phyloP scores from a whole-genome alignment of 371 early-diverging fungal species.

The Apophysomyces elegans region DNA sequence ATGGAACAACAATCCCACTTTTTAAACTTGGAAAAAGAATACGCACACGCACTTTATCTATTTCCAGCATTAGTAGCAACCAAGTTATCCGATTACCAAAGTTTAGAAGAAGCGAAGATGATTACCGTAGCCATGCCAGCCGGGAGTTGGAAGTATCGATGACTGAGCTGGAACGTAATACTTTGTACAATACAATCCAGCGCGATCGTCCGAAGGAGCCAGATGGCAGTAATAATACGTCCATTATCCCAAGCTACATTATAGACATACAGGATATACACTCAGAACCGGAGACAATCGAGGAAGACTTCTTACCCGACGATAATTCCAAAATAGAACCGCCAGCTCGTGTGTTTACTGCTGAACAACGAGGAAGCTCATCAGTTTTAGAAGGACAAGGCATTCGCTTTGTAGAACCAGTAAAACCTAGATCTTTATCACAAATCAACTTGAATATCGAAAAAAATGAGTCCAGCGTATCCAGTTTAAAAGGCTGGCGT shows the following conservation, averaged over 20 bases:
- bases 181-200: slow-evolving; percentile 34
- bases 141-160: slow-evolving; percentile 17
- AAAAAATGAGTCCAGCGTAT: slow-evolving; percentile 39
- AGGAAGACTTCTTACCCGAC: slow-evolving; percentile 40
- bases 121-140: slow-evolving; percentile 21
- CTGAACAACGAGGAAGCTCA: slow-evolving; percentile 16
- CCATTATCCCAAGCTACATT: background rate
- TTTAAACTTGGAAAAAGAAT: slow-evolving; percentile 60
- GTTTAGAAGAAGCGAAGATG: slow-evolving; percentile 26
- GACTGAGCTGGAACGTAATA: slow-evolving; percentile 41
- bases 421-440: slow-evolving; percentile 27
- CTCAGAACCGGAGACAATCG: slow-evolving; percentile 23
- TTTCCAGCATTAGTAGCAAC: slow-evolving; percentile 36
- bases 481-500: slow-evolving; percentile 38
- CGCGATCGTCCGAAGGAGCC: slow-evolving; percentile 15
- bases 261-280: slow-evolving; percentile 14
- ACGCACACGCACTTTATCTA: slow-evolving; percentile 44
- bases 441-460: slow-evolving; percentile 27
- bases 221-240: slow-evolving; percentile 4
- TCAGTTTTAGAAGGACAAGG: slow-evolving; percentile 29
- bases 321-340: slow-evolving; percentile 17
- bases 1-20: slow-evolving; percentile 83
- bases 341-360: background rate
- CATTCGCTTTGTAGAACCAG: slow-evolving; percentile 48
- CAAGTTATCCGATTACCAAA: slow-evolving; percentile 28